Evolutionary conservation across 768 basidiomycete species (phyloP).

Genomic region (Suillus hirtellus): DNA sequence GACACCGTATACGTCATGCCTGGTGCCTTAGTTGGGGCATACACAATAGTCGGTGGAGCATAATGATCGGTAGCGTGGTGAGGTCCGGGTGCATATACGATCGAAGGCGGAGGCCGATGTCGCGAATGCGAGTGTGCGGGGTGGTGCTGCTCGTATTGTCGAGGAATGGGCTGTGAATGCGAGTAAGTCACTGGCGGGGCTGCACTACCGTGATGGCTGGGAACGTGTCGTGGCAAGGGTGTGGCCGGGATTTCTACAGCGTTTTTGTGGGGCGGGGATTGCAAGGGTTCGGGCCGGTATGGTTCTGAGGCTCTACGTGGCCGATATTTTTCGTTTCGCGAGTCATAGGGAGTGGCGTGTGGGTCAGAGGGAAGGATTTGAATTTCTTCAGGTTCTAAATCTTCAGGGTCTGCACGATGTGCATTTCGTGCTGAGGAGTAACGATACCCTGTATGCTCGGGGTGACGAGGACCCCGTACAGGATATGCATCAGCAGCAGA

Average conservation of each 20-base stretch:
- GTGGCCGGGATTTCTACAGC: constrained; percentile 36
- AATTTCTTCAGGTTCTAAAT: constrained; percentile 59
- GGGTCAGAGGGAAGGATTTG: constrained; percentile 56
- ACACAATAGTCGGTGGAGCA: constrained; percentile 58
- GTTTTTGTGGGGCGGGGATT: constrained; percentile 21
- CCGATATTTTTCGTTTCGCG: constrained; percentile 26
- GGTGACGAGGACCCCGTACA: constrained; percentile 32
- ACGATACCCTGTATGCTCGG: constrained; percentile 20
- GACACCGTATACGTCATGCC: constrained; percentile 72
- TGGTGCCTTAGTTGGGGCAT: constrained; percentile 55
- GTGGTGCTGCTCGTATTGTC: constrained; percentile 32
- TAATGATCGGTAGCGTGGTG: constrained; percentile 51
- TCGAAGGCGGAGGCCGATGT: constrained; percentile 51
- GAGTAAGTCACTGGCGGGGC: constrained; percentile 36
- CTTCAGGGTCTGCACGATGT: constrained; percentile 22
- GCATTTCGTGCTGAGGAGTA: constrained; percentile 18
- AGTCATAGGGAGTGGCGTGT: constrained; percentile 36
- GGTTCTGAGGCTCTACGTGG: constrained; percentile 34
- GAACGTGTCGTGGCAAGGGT: constrained; percentile 32
- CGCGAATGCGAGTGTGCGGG: constrained; percentile 39
- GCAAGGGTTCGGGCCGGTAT: constrained; percentile 23
- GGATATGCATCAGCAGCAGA: constrained; percentile 36
- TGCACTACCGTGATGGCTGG: constrained; percentile 22
- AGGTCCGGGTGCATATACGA: constrained; percentile 55
- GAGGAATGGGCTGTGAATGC: constrained; percentile 42